Evolutionary conservation across 2,329 filamentous ascomycete genomes (phyloP).

Genomic region (Botryotinia convoluta): DNA sequence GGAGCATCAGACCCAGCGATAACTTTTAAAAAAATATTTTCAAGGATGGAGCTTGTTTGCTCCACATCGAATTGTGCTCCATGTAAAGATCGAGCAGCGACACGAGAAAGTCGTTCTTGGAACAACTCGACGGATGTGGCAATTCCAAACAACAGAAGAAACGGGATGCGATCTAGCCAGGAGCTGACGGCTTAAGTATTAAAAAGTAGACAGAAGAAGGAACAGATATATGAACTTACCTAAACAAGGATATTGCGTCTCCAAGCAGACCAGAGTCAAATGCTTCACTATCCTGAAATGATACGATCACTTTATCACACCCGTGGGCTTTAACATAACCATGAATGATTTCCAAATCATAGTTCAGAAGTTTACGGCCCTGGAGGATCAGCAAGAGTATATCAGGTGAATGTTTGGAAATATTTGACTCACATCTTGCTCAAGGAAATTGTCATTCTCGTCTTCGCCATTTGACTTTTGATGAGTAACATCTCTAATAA

Average conservation of each 20-base stretch:
- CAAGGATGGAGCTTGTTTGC: conserved; percentile 67
- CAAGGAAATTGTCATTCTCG: conserved; percentile 48
- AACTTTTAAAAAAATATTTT: conserved; percentile 66
- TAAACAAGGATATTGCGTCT: conserved; percentile 66
- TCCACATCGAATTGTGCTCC: conserved; percentile 76
- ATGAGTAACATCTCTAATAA: conserved; percentile 65
- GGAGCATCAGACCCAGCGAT: conserved; percentile 56
- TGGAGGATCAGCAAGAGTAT: conserved; percentile 36
- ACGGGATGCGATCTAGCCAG: conserved; percentile 74
- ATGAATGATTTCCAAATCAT: conserved; percentile 71
- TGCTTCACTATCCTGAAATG: conserved; percentile 78
- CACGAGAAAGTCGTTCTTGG: conserved; percentile 68
- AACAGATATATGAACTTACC: conserved; percentile 46
- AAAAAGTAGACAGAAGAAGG: neutral
- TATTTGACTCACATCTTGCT: conserved; percentile 46
- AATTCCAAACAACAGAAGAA: conserved; percentile 74
- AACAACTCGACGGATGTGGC: conserved; percentile 80
- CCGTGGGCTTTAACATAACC: conserved; percentile 54
- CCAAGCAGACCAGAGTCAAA: conserved; percentile 72
- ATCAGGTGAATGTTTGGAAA: neutral
- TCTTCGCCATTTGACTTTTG: conserved; percentile 49
- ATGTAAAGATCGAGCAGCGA: conserved; percentile 63
- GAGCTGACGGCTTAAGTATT: conserved; percentile 41
- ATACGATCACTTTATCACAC: conserved; percentile 63
- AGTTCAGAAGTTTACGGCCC: conserved; percentile 68